Base-by-base conservation (phyloP, 352 stramenopile species). In the Phytophthora sp. region DNA sequence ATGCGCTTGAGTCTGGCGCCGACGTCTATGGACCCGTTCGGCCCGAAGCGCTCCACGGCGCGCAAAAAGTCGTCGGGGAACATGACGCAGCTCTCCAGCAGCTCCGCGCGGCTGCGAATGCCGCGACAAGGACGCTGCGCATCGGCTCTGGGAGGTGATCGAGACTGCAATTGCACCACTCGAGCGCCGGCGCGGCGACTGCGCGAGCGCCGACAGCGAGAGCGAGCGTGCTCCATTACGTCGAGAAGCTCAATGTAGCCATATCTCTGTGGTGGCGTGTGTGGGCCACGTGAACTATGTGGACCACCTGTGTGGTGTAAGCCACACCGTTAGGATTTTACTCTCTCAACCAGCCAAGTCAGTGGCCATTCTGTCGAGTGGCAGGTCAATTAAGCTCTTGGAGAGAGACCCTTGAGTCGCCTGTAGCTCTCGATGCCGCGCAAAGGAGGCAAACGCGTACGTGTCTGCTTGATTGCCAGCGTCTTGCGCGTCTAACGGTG, bases 361-460 rank as follows among this genome's bases (percentile, higher is more conserved):
- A 70, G 39, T 57, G 48, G 41, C 42, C 62, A 62, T 66, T 62
- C 56, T 46, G 50, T 51, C 31, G 31, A 54, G 37, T 38, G 7
- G 44, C 24, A 62, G 20, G 20, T n/a, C 24, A 26, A 21, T 41
- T 50, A n/a, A 50, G 42, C 27, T 61, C 18, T 57, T 39, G 11
- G 32, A 20, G 17, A 28, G 20, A 31, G 11, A 27, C n/a, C 13
- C 4, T 24, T 56, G 8, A 41, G 32, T 28, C 49, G 39, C 31
- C 17, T 11, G 46, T 32, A 57, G 43, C 4, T 53, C 18, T 77
- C 21, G 6, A 92, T 96, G 88, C 88, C 88, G 43, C 84, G 80
- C 49, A 94, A 94, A 84, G 85, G 82, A 87, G 88, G 88, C 72
- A 85, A 86, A 24, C 82, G 88, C 65, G 88, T 96, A 87, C 70